phyloP scores from a whole-genome alignment of 139 green algal species.

The Volvox reticuliferus region DNA sequence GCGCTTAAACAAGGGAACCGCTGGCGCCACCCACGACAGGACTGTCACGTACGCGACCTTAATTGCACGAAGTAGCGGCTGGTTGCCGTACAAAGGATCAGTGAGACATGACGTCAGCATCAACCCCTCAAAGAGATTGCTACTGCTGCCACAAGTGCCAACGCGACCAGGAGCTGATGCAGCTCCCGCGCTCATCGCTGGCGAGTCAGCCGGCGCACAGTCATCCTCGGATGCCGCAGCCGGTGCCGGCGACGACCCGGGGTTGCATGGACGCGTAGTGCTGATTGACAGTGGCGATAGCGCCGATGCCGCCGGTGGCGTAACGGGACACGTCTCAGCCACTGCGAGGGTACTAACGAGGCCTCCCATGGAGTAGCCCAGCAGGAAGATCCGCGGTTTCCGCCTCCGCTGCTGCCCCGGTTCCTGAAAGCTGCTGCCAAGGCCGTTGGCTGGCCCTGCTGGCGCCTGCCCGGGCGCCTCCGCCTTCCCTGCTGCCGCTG shows the following conservation, averaged over 20 bases:
- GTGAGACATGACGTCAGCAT: conserved; percentile 40
- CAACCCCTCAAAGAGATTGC: conserved; percentile 2
- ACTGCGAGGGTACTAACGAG: not conserved
- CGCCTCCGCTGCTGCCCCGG: not conserved
- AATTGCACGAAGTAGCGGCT: not conserved
- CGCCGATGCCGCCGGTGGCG: not conserved
- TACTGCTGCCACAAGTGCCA: no score
- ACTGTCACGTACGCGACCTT: not conserved
- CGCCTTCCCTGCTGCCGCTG: not conserved
- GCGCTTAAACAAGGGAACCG: conserved; percentile 21
- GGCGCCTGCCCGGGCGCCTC: not conserved
- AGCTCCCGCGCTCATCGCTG: not conserved
- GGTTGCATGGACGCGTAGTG: no score
- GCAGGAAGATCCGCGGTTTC: conserved; percentile 3
- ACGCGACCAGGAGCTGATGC: no score
- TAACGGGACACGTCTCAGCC: not conserved
- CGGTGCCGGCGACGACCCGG: no score
- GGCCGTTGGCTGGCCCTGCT: not conserved
- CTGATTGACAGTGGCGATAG: no score
- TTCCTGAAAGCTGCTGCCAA: not conserved
- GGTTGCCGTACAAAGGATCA: conserved; percentile 32
- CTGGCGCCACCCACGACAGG: not conserved
- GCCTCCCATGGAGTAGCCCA: conserved; percentile 42
- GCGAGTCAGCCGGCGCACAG: no score
- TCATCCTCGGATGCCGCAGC: no score